Evolutionary conservation across 148 eudicot species (phyloP).

Genomic region (Talinum fruticosum): DNA sequence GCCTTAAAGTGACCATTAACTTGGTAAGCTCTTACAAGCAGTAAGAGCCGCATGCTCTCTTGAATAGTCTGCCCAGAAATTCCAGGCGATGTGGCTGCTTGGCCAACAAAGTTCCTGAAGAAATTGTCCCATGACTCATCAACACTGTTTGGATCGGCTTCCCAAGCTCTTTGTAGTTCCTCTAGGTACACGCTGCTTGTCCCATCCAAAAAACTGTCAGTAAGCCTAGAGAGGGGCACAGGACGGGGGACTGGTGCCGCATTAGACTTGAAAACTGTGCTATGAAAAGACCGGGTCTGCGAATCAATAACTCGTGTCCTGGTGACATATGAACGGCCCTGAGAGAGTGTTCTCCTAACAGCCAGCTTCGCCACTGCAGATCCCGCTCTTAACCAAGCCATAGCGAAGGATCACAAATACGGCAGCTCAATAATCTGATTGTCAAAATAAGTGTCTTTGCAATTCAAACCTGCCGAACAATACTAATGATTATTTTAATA

Average conservation of each 20-base stretch:
- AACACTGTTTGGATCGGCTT: slow-evolving; percentile 10
- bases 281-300: slow-evolving; percentile 1
- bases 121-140: slow-evolving; percentile 16
- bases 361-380: neutral
- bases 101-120: slow-evolving; percentile 10
- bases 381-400: slow-evolving; percentile 6
- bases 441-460: neutral
- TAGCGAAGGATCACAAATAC: neutral
- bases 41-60: slow-evolving; percentile 10
- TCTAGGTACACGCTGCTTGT: slow-evolving; percentile 11
- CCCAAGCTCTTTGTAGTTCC: slow-evolving; percentile 13
- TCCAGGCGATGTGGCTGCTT: slow-evolving; percentile 1
- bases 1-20: slow-evolving; percentile 13
- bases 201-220: slow-evolving; percentile 15
- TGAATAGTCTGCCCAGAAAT: slow-evolving; percentile 11
- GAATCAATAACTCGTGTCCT: neutral
- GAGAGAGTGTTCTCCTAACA: neutral
- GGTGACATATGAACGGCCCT: neutral
- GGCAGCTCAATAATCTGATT: neutral
- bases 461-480: neutral
- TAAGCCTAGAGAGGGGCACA: slow-evolving; percentile 16
- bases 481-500: neutral
- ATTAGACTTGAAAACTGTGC: neutral
- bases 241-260: slow-evolving; percentile 10
- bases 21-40: slow-evolving; percentile 12